Conservation (phyloP, 2,329 filamentous ascomycete genomes). For the Simplicillium sp. region DNA sequence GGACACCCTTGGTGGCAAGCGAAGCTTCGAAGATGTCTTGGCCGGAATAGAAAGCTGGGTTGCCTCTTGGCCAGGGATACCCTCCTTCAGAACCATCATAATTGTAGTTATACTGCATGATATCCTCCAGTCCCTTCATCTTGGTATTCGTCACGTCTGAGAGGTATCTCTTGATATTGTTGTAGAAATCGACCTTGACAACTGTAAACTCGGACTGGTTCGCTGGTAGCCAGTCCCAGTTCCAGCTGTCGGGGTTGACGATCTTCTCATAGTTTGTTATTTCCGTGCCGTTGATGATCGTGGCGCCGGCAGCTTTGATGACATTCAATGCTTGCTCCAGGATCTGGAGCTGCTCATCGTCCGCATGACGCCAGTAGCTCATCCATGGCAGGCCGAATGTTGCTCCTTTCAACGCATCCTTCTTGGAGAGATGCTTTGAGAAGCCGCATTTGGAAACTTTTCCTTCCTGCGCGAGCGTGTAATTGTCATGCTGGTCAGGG, state of each 20-base stretch:
- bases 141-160: slow-evolving; percentile 51
- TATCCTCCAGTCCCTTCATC: slow-evolving; percentile 51
- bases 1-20: slow-evolving; percentile 47
- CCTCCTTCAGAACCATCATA: slow-evolving; percentile 62
- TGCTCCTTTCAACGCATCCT: slow-evolving; percentile 45
- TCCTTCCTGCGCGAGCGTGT: slow-evolving; percentile 48
- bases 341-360: slow-evolving; percentile 41
- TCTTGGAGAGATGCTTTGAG: slow-evolving; percentile 43
- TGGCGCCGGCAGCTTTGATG: slow-evolving; percentile 53
- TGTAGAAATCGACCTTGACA: slow-evolving; percentile 62
- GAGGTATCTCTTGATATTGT: slow-evolving; percentile 52
- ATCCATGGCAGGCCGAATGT: slow-evolving; percentile 64
- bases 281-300: slow-evolving; percentile 60
- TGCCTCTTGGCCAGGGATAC: slow-evolving; percentile 37
- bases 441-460: slow-evolving; percentile 48
- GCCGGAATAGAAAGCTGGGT: slow-evolving; percentile 58
- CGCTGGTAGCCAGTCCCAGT: slow-evolving; percentile 63
- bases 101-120: slow-evolving; percentile 54
- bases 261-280: slow-evolving; percentile 53
- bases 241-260: slow-evolving; percentile 58
- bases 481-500: slow-evolving; percentile 53
- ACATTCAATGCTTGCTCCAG: slow-evolving; percentile 38
- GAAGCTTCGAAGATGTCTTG: slow-evolving; percentile 63
- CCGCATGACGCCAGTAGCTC: slow-evolving; percentile 57
- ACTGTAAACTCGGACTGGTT: slow-evolving; percentile 69